Percentiles rank a stretch among this genome's conserved stretches.
Evolutionary conservation across 495 filamentous ascomycete genomes (phyloP).

Genomic region (Parachaetomium inaequale): DNA sequence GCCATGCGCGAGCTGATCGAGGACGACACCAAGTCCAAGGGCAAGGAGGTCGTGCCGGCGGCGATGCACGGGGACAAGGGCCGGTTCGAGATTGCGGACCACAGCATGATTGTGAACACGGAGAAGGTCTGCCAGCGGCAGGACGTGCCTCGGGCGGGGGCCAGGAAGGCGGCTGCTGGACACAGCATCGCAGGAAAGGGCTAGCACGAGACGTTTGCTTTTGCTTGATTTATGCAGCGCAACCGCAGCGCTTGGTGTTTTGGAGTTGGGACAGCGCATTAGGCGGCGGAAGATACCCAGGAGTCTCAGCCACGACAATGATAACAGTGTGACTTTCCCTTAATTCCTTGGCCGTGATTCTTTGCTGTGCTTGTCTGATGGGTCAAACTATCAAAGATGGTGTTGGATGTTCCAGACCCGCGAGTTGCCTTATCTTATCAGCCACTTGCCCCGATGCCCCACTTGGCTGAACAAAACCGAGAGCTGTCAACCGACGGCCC

Average conservation of each 20-base stretch:
- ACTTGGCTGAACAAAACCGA: neutral
- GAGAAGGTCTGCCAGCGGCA: slow-evolving; percentile 35
- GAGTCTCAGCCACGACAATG: neutral
- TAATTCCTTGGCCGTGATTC: too few species aligned
- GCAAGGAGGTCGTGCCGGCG: slow-evolving; percentile 64
- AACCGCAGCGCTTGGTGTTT: neutral
- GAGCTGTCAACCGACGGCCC: neutral
- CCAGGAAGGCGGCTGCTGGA: slow-evolving; percentile 17
- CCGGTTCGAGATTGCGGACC: slow-evolving; percentile 44
- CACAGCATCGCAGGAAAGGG: slow-evolving; percentile 21
- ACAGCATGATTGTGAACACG: slow-evolving; percentile 48
- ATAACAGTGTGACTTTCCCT: too few species aligned
- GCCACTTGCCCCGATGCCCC: neutral
- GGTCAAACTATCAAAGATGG: too few species aligned
- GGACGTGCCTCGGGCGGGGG: slow-evolving; percentile 32
- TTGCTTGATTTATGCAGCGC: neutral
- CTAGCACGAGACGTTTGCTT: neutral
- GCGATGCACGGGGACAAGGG: slow-evolving; percentile 40
- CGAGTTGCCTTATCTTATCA: too few species aligned
- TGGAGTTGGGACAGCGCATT: slow-evolving; percentile 10
- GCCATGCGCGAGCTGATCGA: slow-evolving; percentile 43
- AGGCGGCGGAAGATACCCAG: slow-evolving; percentile 7
- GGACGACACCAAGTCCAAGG: slow-evolving; percentile 54
- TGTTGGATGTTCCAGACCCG: too few species aligned
- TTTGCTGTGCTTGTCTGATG: too few species aligned